Base-by-base conservation (phyloP, 768 basidiomycete genomes). In the Hortiboletus campestris region DNA sequence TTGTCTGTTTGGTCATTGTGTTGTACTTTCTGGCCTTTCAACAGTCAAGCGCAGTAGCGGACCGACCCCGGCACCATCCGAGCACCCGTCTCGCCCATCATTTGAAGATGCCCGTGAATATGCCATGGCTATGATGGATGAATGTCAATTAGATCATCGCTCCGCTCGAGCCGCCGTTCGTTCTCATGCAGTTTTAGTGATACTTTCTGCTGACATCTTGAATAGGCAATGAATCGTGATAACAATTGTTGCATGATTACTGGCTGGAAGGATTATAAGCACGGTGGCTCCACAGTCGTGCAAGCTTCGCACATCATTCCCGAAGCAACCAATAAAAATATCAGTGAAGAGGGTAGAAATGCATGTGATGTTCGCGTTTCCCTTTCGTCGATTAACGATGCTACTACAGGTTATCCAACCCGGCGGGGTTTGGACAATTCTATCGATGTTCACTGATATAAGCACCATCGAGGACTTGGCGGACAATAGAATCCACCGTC, bases 301-400 rank as follows among this genome's bases (percentile, higher is more conserved):
- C 8, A 42, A 9, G 11, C 42, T 0, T 41, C 32, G 1, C 50
- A 59, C 46, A 52, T 57, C 25, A 59, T 59, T 4, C 58, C 47
- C 0, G 13, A 25, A 14, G 25, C 40, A 0, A 6, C 14, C 1
- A 28, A 36, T 22, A 16, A 7, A 3, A 29, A 38, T 31, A 55
- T 48, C 16, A 4, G 1, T 3, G 19, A 25, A 14, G 0, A 22
- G 14, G 2, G 1, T 9, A 4, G 3, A 40, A 35, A 41, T 38
- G 56, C 36, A 3, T 14, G n/a, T 43, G 19, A 25, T 20, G 13
- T 13, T 11, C 10, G 14, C 8, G 17, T n/a, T 36, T 41, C 32
- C 10, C 19, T 31, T 41, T 2, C 13, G 9, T 19, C 16, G 4
- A 22, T 7, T 32, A 17, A 50, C 8, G 4, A 41, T n/a, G 25